Conservation (phyloP, 352 stramenopile genomes). For the Globisporangium cystogenes region DNA sequence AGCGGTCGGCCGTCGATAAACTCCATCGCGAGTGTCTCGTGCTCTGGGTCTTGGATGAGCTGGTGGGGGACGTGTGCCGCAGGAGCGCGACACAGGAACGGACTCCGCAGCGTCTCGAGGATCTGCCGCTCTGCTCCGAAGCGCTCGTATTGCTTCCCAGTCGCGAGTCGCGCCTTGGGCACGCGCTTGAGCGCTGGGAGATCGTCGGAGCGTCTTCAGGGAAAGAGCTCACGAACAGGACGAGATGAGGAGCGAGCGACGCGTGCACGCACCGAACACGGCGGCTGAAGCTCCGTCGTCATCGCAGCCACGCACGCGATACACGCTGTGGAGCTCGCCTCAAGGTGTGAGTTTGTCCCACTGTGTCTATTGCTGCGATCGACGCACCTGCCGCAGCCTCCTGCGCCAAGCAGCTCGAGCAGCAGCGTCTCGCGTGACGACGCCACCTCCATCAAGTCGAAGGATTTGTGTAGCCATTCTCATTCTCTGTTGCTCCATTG, state of each 20-base stretch:
- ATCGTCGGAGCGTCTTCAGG: no score
- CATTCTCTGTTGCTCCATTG: no score
- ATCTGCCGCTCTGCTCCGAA: conserved; percentile 40
- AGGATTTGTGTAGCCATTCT: no score
- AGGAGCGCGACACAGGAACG: conserved; percentile 39
- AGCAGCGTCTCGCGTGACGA: not conserved
- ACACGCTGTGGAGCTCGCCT: no score
- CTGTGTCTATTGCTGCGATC: no score
- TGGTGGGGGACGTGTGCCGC: conserved; percentile 4
- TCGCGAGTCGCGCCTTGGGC: conserved; percentile 23
- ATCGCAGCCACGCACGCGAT: no score
- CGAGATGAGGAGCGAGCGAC: no score
- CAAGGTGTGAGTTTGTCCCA: no score
- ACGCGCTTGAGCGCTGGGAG: conserved; percentile 58
- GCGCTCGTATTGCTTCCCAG: conserved; percentile 33
- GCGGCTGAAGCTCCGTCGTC: no score
- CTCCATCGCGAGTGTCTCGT: conserved; percentile 39
- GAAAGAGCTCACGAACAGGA: not conserved
- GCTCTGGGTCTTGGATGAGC: conserved; percentile 7
- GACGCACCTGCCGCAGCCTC: conserved; percentile 52
- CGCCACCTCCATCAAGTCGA: no score
- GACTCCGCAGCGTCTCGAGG: conserved; percentile 25
- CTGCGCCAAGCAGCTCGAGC: conserved; percentile 39
- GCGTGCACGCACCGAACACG: no score
- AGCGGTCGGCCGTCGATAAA: conserved; percentile 53